These are phyloP conservation scores for Penicillium sp. DNA, from an alignment of 2,329 filamentous ascomycete species.

Conservation along the genomic window DNA sequence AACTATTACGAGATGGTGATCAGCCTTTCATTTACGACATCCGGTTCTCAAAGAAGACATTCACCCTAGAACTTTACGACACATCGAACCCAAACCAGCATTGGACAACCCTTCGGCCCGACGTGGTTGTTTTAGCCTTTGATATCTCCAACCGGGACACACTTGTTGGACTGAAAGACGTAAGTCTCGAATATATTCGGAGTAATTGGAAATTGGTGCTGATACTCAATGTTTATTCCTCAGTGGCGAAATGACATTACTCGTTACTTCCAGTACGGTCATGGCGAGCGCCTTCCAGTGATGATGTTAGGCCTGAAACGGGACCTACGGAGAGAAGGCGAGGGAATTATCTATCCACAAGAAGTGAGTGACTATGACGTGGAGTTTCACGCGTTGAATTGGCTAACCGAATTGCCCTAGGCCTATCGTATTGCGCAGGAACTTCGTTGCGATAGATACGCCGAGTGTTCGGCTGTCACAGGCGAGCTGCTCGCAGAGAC, in stretches of 20 bases:
- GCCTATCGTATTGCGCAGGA: conserved; percentile 58
- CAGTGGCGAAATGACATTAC: conserved; percentile 46
- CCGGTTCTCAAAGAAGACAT: conserved; percentile 53
- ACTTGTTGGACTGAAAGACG: conserved; percentile 47
- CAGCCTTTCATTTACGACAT: conserved; percentile 61
- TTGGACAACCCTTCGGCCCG: conserved; percentile 54
- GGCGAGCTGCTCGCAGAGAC: conserved; percentile 59
- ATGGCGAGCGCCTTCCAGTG: conserved; percentile 51
- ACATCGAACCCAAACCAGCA: conserved; percentile 55
- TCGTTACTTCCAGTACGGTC: conserved; percentile 50
- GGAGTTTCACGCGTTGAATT: conserved; percentile 22
- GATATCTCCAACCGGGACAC: conserved; percentile 55
- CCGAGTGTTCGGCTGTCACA: conserved; percentile 60
- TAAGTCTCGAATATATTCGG: conserved; percentile 13
- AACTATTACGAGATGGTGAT: conserved; percentile 52
- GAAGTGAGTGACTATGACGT: conserved; percentile 33
- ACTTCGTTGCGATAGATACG: conserved; percentile 60
- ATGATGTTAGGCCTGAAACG: conserved; percentile 60
- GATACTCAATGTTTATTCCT: not conserved
- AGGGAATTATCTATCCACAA: conserved; percentile 43
- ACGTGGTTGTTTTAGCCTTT: conserved; percentile 58
- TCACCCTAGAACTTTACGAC: conserved; percentile 57
- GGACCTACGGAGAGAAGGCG: conserved; percentile 51
- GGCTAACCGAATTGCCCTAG: conserved; percentile 32
- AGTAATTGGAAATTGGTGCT: not conserved